Evolutionary conservation across 75 land plant genomes (phyloP).

Genomic region (Isoetes taiwanensis): DNA sequence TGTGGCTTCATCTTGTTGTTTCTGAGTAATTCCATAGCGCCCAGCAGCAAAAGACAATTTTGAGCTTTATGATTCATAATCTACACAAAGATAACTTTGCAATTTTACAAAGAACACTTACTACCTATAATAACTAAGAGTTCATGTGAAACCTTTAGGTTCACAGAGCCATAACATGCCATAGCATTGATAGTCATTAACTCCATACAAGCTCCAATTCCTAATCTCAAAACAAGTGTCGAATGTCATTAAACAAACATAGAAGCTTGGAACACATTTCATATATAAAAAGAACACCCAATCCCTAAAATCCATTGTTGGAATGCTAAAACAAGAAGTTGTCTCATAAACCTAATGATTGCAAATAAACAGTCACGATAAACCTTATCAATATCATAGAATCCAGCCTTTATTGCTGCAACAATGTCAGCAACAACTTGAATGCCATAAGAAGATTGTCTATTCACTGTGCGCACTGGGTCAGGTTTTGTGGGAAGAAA

Average conservation of each 20-base stretch:
- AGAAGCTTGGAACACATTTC: too few relatives aligned
- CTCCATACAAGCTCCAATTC: slow-evolving; percentile 93
- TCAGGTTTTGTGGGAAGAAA: slow-evolving; percentile 88
- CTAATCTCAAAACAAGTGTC: slow-evolving; percentile 19
- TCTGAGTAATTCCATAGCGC: slow-evolving; percentile 60
- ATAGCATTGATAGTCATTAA: slow-evolving; percentile 71
- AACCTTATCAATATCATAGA: slow-evolving; percentile 69
- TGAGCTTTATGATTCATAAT: slow-evolving; percentile 64
- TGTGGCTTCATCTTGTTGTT: slow-evolving; percentile 86
- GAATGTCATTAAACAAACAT: background rate
- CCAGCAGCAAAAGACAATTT: slow-evolving; percentile 88
- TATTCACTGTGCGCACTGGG: slow-evolving; percentile 72
- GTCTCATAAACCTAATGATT: too few relatives aligned
- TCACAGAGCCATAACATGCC: slow-evolving; percentile 64
- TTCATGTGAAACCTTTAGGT: slow-evolving; percentile 87
- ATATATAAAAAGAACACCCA: too few relatives aligned
- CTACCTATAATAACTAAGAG: too few relatives aligned
- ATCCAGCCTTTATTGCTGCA: slow-evolving; percentile 74
- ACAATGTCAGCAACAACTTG: slow-evolving; percentile 91
- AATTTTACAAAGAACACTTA: too few relatives aligned
- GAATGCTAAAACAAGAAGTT: too few relatives aligned
- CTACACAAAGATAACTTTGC: too few relatives aligned
- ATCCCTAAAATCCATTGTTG: too few relatives aligned
- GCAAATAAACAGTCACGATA: background rate
- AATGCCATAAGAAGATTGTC: slow-evolving; percentile 88